Conservation (phyloP, 257 asterid species). For the Petunia axillaris region DNA sequence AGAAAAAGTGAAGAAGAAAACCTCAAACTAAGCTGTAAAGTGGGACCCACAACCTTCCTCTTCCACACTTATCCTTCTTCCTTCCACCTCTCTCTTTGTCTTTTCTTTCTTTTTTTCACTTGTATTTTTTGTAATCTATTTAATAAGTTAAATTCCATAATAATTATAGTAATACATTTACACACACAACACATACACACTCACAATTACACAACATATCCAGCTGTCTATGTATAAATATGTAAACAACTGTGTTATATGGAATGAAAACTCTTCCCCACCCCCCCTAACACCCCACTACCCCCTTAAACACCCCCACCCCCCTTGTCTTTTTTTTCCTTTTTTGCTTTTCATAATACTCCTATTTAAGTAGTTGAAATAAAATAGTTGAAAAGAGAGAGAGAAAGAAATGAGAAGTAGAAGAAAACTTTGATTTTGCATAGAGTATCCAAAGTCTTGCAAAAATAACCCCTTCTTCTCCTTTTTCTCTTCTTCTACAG, state of each 20-base stretch:
- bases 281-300: no score
- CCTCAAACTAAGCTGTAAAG: slow-evolving; percentile 15
- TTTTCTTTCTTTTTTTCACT: neutral
- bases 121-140: neutral
- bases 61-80: slow-evolving; percentile 15
- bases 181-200: neutral
- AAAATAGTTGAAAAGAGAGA: slow-evolving; percentile 20
- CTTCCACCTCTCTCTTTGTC: slow-evolving; percentile 27
- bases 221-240: slow-evolving; percentile 13
- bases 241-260: neutral
- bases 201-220: slow-evolving; percentile 9
- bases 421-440: slow-evolving; percentile 31
- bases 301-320: no score
- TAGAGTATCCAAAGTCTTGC: slow-evolving; percentile 39
- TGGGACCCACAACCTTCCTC: slow-evolving; percentile 27
- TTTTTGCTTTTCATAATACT: neutral
- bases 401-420: slow-evolving; percentile 31
- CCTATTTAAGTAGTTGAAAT: slow-evolving; percentile 11
- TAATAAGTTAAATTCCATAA: neutral
- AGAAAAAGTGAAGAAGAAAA: slow-evolving; percentile 17
- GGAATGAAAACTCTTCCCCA: neutral
- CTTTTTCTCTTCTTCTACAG: slow-evolving; percentile 41
- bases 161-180: neutral
- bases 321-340: no score
- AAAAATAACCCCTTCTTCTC: slow-evolving; percentile 4